phyloP scores from a whole-genome alignment of 768 basidiomycete species.

The Tricholoma flavovirens region DNA sequence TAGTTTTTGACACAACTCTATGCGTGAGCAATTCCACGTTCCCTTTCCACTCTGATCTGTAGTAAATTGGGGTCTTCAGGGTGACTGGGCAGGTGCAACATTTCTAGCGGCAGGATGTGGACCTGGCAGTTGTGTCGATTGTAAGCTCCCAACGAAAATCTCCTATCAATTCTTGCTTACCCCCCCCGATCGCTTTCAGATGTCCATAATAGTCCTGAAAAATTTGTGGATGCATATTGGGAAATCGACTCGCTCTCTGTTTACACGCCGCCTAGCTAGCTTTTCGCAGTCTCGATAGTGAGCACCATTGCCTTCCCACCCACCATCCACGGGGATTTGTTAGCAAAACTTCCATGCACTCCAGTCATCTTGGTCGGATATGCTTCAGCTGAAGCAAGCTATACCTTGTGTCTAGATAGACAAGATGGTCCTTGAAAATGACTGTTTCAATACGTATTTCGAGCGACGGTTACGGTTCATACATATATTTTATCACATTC shows the following conservation, averaged over 20 bases:
- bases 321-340: too few relatives aligned
- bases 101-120: conserved; percentile 39
- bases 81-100: conserved; percentile 47
- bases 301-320: background rate
- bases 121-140: conserved; percentile 33
- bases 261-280: too few relatives aligned
- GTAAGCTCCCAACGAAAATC: conserved; percentile 29
- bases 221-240: conserved; percentile 65
- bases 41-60: background rate
- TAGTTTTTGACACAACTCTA: conserved; percentile 58
- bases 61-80: conserved; percentile 23
- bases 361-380: background rate
- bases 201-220: conserved; percentile 53
- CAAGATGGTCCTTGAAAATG: too few relatives aligned
- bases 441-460: too few relatives aligned
- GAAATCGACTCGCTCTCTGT: conserved; percentile 56
- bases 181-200: conserved; percentile 25
- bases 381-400: too few relatives aligned
- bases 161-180: background rate
- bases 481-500: background rate
- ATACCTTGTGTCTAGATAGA: too few relatives aligned
- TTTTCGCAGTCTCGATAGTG: background rate
- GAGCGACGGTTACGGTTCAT: background rate
- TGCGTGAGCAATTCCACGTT: conserved; percentile 40
- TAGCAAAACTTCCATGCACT: background rate